Conservation (phyloP, 345 rosid species). For the Eutrema yunnanense region DNA sequence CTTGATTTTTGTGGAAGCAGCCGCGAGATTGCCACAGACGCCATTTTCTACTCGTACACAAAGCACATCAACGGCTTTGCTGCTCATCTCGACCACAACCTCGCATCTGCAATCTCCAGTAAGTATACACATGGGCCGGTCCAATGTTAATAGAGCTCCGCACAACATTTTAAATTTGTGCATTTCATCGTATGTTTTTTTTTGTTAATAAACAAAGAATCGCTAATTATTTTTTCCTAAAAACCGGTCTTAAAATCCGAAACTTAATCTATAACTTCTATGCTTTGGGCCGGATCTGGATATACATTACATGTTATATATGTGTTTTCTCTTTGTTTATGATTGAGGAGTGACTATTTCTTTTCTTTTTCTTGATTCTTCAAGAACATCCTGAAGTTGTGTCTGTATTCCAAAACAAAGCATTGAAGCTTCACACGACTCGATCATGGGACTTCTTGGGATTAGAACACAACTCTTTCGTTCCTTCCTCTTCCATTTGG, state of each 20-base stretch:
- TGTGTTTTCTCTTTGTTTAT: neutral
- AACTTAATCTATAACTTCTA: neutral
- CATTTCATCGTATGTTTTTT: no score
- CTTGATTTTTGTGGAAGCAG: slow-evolving; percentile 23
- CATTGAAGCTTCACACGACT: slow-evolving; percentile 70
- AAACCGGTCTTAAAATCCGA: neutral
- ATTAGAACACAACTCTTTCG: slow-evolving; percentile 41
- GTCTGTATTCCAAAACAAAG: slow-evolving; percentile 68
- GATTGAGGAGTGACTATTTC: neutral
- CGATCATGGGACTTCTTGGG: slow-evolving; percentile 91
- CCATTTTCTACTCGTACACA: slow-evolving; percentile 68
- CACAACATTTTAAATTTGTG: no score
- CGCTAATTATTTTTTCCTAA: neutral
- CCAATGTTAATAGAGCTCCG: neutral
- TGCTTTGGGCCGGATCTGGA: neutral
- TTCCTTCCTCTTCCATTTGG: slow-evolving; percentile 54
- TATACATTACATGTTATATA: neutral
- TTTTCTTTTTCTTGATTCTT: slow-evolving; percentile 6
- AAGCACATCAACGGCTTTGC: slow-evolving; percentile 83
- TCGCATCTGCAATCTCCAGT: slow-evolving; percentile 55
- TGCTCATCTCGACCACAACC: slow-evolving; percentile 53
- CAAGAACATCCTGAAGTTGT: slow-evolving; percentile 74
- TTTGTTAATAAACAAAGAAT: neutral
- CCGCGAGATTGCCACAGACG: slow-evolving; percentile 39
- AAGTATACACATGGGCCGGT: neutral